Percentiles rank a stretch among this genome's conserved stretches.
Evolutionary conservation across 2,329 filamentous ascomycete species (phyloP).

Genomic region (Monosporascus sp.): DNA sequence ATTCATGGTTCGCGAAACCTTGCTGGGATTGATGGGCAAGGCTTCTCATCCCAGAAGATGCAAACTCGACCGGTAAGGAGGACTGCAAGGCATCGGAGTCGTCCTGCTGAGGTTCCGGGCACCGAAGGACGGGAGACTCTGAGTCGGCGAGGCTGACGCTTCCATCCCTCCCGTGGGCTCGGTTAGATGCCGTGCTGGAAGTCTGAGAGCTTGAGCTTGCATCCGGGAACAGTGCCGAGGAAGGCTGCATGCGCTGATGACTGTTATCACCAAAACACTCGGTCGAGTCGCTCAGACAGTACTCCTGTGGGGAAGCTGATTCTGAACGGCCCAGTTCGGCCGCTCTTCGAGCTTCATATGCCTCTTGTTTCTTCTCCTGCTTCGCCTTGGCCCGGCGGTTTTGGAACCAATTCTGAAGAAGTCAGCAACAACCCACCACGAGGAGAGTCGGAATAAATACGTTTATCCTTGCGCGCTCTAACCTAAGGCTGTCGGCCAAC

Average conservation of each 20-base stretch:
- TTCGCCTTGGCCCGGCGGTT: conserved; percentile 62
- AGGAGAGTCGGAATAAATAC: conserved; percentile 32
- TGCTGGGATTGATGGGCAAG: background rate
- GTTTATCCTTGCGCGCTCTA: conserved; percentile 61
- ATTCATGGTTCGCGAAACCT: conserved; percentile 11
- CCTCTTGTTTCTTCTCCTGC: conserved; percentile 55
- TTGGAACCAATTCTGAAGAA: conserved; percentile 61
- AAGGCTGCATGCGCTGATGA: conserved; percentile 30
- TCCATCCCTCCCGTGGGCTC: conserved; percentile 12
- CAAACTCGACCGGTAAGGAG: conserved; percentile 16
- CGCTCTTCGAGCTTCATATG: conserved; percentile 41
- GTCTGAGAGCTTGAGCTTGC: conserved; percentile 18
- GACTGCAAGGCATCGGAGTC: conserved; percentile 18
- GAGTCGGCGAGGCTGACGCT: conserved; percentile 7
- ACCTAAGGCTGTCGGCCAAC: conserved; percentile 55
- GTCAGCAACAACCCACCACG: conserved; percentile 11
- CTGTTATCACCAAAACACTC: conserved; percentile 24
- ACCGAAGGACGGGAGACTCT: conserved; percentile 9
- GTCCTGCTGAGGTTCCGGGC: conserved; percentile 7
- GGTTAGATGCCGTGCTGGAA: conserved; percentile 11
- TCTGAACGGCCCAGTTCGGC: conserved; percentile 33
- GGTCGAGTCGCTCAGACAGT: conserved; percentile 9
- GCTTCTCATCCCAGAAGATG: conserved; percentile 7
- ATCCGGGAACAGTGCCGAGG: conserved; percentile 31
- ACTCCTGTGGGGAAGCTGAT: conserved; percentile 24